Percentiles rank a stretch among this genome's conserved stretches.
Conservation (phyloP, 2,329 filamentous ascomycete genomes). For the Juglanconis sp. region DNA sequence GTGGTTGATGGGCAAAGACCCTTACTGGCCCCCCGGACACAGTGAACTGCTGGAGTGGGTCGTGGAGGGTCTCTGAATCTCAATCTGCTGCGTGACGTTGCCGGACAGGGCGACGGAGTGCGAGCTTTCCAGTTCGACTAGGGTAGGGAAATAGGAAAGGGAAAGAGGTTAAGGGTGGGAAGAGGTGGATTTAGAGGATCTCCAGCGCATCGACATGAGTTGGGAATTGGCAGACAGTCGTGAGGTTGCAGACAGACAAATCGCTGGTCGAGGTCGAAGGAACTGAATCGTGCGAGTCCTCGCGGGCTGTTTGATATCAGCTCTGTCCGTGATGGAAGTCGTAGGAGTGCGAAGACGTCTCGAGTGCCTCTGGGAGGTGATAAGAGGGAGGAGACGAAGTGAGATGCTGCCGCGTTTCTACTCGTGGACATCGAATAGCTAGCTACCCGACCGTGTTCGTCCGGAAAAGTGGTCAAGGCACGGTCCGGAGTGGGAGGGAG, state of each 20-base stretch:
- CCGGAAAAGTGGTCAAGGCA: conserved; percentile 4
- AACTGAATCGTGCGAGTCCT: background rate
- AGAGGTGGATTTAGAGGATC: conserved; percentile 5
- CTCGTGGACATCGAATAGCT: conserved; percentile 3
- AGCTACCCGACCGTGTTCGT: conserved; percentile 1
- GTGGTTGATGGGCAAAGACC: conserved; percentile 18
- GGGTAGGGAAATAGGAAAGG: conserved; percentile 4
- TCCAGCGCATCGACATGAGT: conserved; percentile 5
- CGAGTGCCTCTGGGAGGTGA: conserved; percentile 1
- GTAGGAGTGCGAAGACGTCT: background rate
- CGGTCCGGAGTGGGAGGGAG: background rate
- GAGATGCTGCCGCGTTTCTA: background rate
- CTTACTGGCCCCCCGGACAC: conserved; percentile 17
- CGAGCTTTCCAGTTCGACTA: conserved; percentile 7
- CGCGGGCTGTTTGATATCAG: background rate
- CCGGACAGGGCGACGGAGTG: background rate
- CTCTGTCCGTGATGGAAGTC: conserved; percentile 7
- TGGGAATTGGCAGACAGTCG: background rate
- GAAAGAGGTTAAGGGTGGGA: conserved; percentile 1
- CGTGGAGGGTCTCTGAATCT: conserved; percentile 1
- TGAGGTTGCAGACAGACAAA: conserved; percentile 3
- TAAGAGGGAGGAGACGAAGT: background rate
- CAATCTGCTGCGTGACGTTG: background rate
- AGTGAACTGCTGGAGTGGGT: conserved; percentile 14
- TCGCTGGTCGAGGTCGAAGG: background rate